Base-by-base conservation (phyloP, 2,329 filamentous ascomycete species). In the Lecanicillium sp. region DNA sequence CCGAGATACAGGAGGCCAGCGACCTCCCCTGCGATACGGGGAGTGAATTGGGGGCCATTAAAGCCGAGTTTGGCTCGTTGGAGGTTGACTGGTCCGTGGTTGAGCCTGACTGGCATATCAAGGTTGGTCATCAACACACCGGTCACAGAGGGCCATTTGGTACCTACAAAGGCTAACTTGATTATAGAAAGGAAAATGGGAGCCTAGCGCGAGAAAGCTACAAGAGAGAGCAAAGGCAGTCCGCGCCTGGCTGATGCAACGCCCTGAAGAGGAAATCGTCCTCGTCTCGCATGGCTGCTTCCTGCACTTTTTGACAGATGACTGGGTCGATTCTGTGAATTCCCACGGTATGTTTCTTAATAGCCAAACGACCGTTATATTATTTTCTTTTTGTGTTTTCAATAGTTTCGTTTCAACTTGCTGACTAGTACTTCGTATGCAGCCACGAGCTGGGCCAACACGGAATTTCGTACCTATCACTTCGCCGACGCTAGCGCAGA, bases 271-370 rank as follows among this genome's bases (percentile, higher is more conserved):
- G 7, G 71, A 87, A 47, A 76, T 90, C 27, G 74, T 81, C 0
- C 65, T 87, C 3, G 82, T 89, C 12, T 82, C 83, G 3, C 85
- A 90, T 51, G 85, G 85, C 2, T 83, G 81, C 3, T 82, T 86
- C 46, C 55, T 89, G 48, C 85, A 90, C 56, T 89, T 84, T 52
- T 65, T 90, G 41, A 87, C 83, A 1, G 72, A 84, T 46, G 85
- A 90, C 50, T 88, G 77, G 74, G 66, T 73, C 34, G 79, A 77
- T 28, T 67, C 65, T 20, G 46, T 53, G 52, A 49, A 65, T 2
- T 46, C 52, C 0, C 44, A 44, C 41, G 59, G 62, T 62, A 52
- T 32, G 58, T 44, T n/a, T n/a, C n/a, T n/a, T n/a, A n/a, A n/a
- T n/a, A n/a, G n/a, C n/a, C n/a, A n/a, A n/a, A n/a, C n/a, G n/a